Evolutionary conservation across 306 rosid species (phyloP).

Genomic region (Trifolium pratense): DNA sequence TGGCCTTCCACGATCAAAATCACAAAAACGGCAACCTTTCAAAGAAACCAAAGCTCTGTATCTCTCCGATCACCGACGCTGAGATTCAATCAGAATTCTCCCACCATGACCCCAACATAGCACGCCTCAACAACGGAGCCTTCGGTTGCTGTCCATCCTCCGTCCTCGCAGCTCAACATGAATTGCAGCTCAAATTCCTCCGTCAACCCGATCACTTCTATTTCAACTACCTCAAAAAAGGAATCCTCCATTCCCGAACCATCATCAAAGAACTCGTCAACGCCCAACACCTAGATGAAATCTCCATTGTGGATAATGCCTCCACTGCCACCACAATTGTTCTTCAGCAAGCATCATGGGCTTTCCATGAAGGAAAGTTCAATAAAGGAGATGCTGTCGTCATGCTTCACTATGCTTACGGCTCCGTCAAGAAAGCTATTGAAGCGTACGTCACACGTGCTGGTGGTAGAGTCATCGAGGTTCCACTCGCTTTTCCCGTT

Average conservation of each 20-base stretch:
- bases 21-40: slow-evolving; percentile 21
- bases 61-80: slow-evolving; percentile 45
- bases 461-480: slow-evolving; percentile 86
- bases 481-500: slow-evolving; percentile 80
- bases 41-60: slow-evolving; percentile 56
- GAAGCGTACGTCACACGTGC: slow-evolving; percentile 92
- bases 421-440: slow-evolving; percentile 84
- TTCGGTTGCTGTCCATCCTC: slow-evolving; percentile 86
- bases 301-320: slow-evolving; percentile 94
- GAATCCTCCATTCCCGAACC: slow-evolving; percentile 67
- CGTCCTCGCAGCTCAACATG: slow-evolving; percentile 64
- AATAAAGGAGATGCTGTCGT: slow-evolving; percentile 76
- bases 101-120: slow-evolving; percentile 74
- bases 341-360: slow-evolving; percentile 80
- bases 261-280: slow-evolving; percentile 69
- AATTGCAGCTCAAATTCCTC: slow-evolving; percentile 59
- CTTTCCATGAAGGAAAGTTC: slow-evolving; percentile 72
- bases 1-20: not conserved
- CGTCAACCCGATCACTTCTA: slow-evolving; percentile 87
- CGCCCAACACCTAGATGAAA: slow-evolving; percentile 76
- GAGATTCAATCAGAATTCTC: slow-evolving; percentile 69
- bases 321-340: slow-evolving; percentile 96
- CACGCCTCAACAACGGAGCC: slow-evolving; percentile 94
- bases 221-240: slow-evolving; percentile 65
- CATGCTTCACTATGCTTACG: slow-evolving; percentile 93